Evolutionary conservation across 495 filamentous ascomycete genomes (phyloP).

Genomic region (Penicillium riverlandense): DNA sequence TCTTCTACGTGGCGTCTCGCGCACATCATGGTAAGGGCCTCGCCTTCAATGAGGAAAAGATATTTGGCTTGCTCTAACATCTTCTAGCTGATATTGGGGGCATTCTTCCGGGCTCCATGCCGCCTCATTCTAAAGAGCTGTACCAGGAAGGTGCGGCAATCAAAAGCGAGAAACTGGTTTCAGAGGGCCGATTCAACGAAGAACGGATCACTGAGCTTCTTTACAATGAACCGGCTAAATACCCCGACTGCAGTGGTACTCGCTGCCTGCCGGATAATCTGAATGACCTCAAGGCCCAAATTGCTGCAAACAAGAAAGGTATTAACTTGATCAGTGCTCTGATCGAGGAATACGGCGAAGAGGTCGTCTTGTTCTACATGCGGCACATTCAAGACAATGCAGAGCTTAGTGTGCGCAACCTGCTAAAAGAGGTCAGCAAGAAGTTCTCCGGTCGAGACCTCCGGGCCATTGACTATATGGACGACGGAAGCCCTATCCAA

Average conservation of each 20-base stretch:
- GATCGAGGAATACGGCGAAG: constrained; percentile 84
- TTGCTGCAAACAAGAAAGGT: constrained; percentile 92
- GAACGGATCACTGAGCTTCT: constrained; percentile 72
- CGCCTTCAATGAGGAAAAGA: neutral
- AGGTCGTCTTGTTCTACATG: constrained; percentile 92
- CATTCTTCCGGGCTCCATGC: constrained; percentile 92
- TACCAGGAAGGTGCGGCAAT: constrained; percentile 91
- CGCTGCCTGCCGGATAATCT: constrained; percentile 85
- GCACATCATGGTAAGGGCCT: constrained; percentile 74
- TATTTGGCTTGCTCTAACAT: constrained; percentile 59
- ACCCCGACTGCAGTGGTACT: constrained; percentile 82
- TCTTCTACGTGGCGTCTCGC: constrained; percentile 86
- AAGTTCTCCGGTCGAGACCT: constrained; percentile 67
- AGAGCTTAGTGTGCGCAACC: constrained; percentile 68
- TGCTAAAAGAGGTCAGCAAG: constrained; percentile 67
- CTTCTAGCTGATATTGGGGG: constrained; percentile 80
- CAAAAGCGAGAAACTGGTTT: constrained; percentile 88
- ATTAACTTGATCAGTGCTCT: constrained; percentile 78
- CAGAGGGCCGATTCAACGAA: constrained; percentile 83
- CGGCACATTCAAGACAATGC: constrained; percentile 85
- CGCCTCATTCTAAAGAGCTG: constrained; percentile 82
- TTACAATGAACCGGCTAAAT: constrained; percentile 73
- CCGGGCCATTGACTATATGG: constrained; percentile 86
- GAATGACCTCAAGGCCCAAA: constrained; percentile 90
- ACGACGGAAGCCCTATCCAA: constrained; percentile 83